phyloP scores from a whole-genome alignment of 208 protist species.

The Trypanosoma rangeli region DNA sequence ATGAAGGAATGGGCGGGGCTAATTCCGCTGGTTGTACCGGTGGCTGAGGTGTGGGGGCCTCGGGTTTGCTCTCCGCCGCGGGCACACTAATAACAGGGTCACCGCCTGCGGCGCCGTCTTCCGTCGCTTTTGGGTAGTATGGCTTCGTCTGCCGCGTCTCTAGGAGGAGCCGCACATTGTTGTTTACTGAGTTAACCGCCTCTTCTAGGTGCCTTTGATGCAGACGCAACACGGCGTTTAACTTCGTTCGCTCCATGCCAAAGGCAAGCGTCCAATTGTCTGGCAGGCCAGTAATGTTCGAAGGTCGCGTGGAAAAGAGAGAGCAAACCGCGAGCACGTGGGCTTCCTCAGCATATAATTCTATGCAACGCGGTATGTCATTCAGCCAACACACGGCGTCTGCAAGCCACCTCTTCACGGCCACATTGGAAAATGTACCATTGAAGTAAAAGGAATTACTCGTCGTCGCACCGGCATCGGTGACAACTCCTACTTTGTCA shows the following conservation, averaged over 20 bases:
- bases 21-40: background rate
- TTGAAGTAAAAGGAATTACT: background rate
- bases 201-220: conserved; percentile 12
- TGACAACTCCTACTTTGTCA: background rate
- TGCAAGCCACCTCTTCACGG: conserved; percentile 52
- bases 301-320: conserved; percentile 39
- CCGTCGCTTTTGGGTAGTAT: background rate
- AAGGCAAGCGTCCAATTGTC: conserved; percentile 53
- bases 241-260: conserved; percentile 29
- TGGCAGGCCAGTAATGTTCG: conserved; percentile 37
- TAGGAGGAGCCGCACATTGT: conserved; percentile 14
- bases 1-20: background rate
- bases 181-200: conserved; percentile 9
- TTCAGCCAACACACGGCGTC: conserved; percentile 63
- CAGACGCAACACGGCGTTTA: conserved; percentile 15
- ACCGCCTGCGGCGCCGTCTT: background rate
- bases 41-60: background rate
- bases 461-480: background rate
- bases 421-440: conserved; percentile 16
- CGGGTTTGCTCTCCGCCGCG: background rate
- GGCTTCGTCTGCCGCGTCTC: conserved; percentile 1
- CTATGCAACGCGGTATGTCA: conserved; percentile 61
- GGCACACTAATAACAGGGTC: background rate
- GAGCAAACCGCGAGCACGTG: conserved; percentile 63
- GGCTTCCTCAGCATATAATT: conserved; percentile 32